Evolutionary conservation across 805 yeast species (phyloP).

Genomic region (Blastobotrys americana): DNA sequence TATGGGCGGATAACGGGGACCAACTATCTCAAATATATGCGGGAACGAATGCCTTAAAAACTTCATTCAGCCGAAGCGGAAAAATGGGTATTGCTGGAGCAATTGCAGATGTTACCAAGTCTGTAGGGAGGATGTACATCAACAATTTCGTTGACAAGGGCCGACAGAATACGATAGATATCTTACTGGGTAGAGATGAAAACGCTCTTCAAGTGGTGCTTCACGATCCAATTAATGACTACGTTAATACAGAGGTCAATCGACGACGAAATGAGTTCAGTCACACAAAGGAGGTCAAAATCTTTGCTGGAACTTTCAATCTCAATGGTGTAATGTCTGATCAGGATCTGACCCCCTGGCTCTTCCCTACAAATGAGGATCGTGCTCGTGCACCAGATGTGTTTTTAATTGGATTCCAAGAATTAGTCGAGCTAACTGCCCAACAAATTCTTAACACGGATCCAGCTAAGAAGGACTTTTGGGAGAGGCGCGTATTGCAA

Average conservation of each 20-base stretch:
- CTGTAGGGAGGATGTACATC: conserved; percentile 90
- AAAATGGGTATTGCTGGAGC: conserved; percentile 97
- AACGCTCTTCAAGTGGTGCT: conserved; percentile 63
- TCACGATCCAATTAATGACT: conserved; percentile 84
- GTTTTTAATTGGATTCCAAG: conserved; percentile 88
- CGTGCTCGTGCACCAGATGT: conserved; percentile 49
- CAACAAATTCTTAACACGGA: conserved; percentile 85
- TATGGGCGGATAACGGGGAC: conserved; percentile 99
- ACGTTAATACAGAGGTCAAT: conserved; percentile 58
- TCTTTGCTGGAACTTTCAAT: conserved; percentile 82
- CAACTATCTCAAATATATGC: conserved; percentile 93
- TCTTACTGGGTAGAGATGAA: conserved; percentile 72
- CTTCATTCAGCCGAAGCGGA: conserved; percentile 90
- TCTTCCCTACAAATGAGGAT: conserved; percentile 37
- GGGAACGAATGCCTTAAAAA: conserved; percentile 94
- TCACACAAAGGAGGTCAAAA: conserved; percentile 47
- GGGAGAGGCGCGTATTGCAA: conserved; percentile 64
- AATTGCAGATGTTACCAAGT: conserved; percentile 91
- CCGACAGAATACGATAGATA: conserved; percentile 84
- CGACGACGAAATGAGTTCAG: conserved; percentile 50
- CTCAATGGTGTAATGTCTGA: conserved; percentile 63
- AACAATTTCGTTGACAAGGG: conserved; percentile 91
- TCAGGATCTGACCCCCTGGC: conserved; percentile 66
- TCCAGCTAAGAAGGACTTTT: conserved; percentile 62
- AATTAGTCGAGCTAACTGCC: conserved; percentile 86